Evolutionary conservation across 495 filamentous ascomycete genomes (phyloP).

Genomic region (Cercophora samala): DNA sequence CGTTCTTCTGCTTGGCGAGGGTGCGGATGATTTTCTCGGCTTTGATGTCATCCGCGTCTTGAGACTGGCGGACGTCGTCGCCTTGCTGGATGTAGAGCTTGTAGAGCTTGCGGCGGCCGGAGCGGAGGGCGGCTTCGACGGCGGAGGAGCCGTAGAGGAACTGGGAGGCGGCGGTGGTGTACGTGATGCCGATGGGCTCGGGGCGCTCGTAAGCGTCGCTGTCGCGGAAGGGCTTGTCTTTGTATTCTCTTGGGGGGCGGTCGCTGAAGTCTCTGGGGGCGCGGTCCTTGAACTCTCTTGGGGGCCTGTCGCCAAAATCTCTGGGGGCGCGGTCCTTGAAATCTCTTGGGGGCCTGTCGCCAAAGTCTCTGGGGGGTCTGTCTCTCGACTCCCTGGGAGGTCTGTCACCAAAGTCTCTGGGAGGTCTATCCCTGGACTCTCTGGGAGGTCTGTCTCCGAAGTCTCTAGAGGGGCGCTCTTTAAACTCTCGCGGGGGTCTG

Average conservation of each 20-base stretch:
- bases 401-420: not conserved
- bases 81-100: conserved; percentile 74
- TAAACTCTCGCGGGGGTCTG: not conserved
- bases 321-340: conserved; percentile 5
- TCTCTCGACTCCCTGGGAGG: conserved; percentile 1
- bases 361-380: conserved; percentile 1
- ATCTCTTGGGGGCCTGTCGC: not conserved
- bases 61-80: conserved; percentile 48
- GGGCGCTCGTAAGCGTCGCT: conserved; percentile 7
- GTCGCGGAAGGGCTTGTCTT: conserved; percentile 6
- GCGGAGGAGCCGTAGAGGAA: conserved; percentile 84
- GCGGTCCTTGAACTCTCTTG: not conserved
- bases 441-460: not conserved
- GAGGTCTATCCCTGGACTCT: not conserved
- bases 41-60: conserved; percentile 41
- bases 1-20: conserved; percentile 55
- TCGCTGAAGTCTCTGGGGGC: not conserved
- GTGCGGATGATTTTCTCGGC: conserved; percentile 48
- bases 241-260: not conserved
- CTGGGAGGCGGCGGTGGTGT: conserved; percentile 81
- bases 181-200: conserved; percentile 61
- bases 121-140: conserved; percentile 76
- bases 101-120: conserved; percentile 68
- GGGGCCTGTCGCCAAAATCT: not conserved
- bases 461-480: conserved; percentile 1